Conservation (phyloP, 129 eudicot species). For the Daucus carota region DH1_v3.0 NC_030387.2:13633501-13634000, state of each 20-base stretch:
- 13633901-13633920: too few species aligned
- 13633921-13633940: too few species aligned
- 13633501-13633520: background rate
- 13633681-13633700: constrained; percentile 79
- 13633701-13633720: constrained; percentile 76
- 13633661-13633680: constrained; percentile 39
- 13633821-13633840: background rate
- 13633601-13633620: background rate
- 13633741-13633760: constrained; percentile 89
- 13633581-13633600: too few species aligned
- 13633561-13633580: background rate
- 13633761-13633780: constrained; percentile 37
- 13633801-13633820: constrained; percentile 6
- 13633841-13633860: background rate
- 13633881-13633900: too few species aligned
- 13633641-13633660: background rate
- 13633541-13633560: background rate
- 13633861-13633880: background rate
- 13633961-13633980: too few species aligned
- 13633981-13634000: too few species aligned
- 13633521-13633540: constrained; percentile 4
- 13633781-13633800: background rate
- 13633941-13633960: too few species aligned
- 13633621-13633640: background rate
- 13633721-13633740: constrained; percentile 87